Base-by-base conservation (phyloP, 164 flowering plant genomes). In the Aristolochia contorta region DNA sequence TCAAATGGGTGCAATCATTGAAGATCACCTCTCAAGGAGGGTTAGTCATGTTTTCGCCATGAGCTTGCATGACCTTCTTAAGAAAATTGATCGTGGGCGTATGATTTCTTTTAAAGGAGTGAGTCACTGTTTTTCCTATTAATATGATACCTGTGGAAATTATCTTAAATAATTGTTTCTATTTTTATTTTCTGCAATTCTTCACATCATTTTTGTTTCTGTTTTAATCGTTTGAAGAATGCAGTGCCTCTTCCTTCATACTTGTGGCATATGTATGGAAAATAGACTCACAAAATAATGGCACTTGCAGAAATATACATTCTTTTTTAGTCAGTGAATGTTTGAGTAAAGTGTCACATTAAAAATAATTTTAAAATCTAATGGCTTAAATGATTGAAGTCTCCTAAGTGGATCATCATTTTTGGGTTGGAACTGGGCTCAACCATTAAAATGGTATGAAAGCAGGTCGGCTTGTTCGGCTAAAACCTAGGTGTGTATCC, bases 1-100 rank as follows among this genome's bases (percentile, higher is more conserved):
- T 71, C 95, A 88, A 72, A 84, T 83, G 89, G 99, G 96, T 25
- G 97, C 87, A 48, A 69, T 30, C 6, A 62, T 88, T 24, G 96
- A 78, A 67, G 85, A 81, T 16, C 67, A 66, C 33, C 59, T 88
- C 1, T 69, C 89, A 6, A 79, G 71, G 59, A 75, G 60, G 37
- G 87, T 90, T 54, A 84, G 88, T 57, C 97, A 93, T 72, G 61
- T 90, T 37, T 74, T 93, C 57, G 95, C 91, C 22, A 61, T 64
- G 69, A 67, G 75, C 69, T 71, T 72, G 9, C 65, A 64, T 47
- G 69, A 74, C 41, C 82, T 93, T 68, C 71, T 72, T 16, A 69
- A 72, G 48, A 60, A 75, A 68, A 45, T 85, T 25, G 79, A 62
- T 54, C 57, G 53, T 13, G 64, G 74, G 1, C 75, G 55, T 41